Conservation (phyloP, 2,329 filamentous ascomycete genomes). For the Chalaropsis ovoidea region DNA sequence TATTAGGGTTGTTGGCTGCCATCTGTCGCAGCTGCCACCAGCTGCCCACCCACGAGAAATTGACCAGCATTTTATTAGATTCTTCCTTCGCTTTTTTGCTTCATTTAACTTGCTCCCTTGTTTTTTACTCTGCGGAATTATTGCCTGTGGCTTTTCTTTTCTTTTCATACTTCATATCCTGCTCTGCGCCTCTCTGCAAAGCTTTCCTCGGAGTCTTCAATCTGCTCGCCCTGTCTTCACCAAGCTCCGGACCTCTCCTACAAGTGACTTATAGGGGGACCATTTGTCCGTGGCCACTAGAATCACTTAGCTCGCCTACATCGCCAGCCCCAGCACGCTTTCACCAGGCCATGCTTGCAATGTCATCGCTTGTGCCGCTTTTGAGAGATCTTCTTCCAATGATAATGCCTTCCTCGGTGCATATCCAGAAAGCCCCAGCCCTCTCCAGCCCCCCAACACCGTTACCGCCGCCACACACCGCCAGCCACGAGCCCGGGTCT, state of each 20-base stretch:
- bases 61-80: not conserved
- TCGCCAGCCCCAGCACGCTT: not conserved
- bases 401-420: slow-evolving; percentile 48
- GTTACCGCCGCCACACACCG: slow-evolving; percentile 34
- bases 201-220: not conserved
- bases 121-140: not conserved
- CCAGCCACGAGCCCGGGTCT: not conserved
- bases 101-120: slow-evolving; percentile 17
- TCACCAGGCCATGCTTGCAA: slow-evolving; percentile 37
- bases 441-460: slow-evolving; percentile 26
- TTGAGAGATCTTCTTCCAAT: slow-evolving; percentile 50
- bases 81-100: not conserved
- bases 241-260: too few species aligned
- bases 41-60: not conserved
- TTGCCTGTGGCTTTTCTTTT: not conserved
- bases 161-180: not conserved
- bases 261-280: not conserved
- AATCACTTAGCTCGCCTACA: not conserved
- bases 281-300: not conserved
- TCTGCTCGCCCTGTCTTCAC: too few species aligned
- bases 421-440: slow-evolving; percentile 38
- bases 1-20: not conserved
- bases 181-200: not conserved
- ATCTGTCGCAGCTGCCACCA: not conserved
- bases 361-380: slow-evolving; percentile 47